Percentiles rank a stretch among this genome's conserved stretches.
These are phyloP conservation scores for Xylaria castorea DNA, from an alignment of 495 filamentous ascomycete genomes.

Conservation along the genomic window DNA sequence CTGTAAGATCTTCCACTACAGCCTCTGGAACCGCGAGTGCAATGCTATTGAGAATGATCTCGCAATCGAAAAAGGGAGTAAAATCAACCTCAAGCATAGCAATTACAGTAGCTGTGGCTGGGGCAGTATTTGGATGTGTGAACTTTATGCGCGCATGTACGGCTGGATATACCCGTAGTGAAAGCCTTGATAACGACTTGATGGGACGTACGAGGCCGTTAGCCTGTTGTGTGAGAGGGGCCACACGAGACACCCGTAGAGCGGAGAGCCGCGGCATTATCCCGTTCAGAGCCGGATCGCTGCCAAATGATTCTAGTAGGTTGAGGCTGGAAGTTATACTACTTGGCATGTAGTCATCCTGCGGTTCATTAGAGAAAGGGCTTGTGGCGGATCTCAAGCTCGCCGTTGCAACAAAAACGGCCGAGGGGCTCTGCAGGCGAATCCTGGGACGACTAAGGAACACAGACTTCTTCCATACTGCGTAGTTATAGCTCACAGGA, in stretches of 20 bases:
- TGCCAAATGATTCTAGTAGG: conserved; percentile 76
- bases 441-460: conserved; percentile 78
- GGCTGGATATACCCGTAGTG: conserved; percentile 76
- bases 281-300: conserved; percentile 70
- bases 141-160: conserved; percentile 87
- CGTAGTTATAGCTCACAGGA: conserved; percentile 60
- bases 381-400: conserved; percentile 65
- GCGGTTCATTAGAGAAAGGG: conserved; percentile 53
- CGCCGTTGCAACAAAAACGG: conserved; percentile 79
- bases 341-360: conserved; percentile 79
- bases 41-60: conserved; percentile 72
- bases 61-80: conserved; percentile 78
- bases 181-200: conserved; percentile 68
- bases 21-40: conserved; percentile 71
- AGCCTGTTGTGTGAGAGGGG: conserved; percentile 60
- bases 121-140: conserved; percentile 69
- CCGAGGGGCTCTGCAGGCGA: conserved; percentile 76
- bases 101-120: conserved; percentile 70
- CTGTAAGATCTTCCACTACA: conserved; percentile 69
- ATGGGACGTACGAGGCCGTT: conserved; percentile 64
- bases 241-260: conserved; percentile 77
- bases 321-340: conserved; percentile 79
- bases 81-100: conserved; percentile 89
- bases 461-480: conserved; percentile 83
- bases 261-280: conserved; percentile 79